Evolutionary conservation across 176 grass and related monocot species (phyloP).

Genomic region (Eragrostis nindensis): DNA sequence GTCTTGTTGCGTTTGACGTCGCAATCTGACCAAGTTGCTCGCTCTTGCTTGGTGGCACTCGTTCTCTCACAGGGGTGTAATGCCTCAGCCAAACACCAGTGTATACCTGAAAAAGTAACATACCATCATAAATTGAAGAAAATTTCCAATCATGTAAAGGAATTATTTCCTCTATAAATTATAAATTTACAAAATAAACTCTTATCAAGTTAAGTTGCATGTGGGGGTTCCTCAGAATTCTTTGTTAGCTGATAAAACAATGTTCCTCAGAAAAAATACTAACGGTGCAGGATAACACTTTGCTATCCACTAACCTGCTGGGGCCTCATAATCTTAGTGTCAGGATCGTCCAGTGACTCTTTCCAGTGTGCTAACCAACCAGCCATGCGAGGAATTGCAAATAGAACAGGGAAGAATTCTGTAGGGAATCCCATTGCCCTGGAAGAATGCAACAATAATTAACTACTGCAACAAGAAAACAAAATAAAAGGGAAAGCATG

Average conservation of each 20-base stretch:
- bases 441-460: constrained; percentile 38
- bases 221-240: background rate
- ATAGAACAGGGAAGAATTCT: constrained; percentile 93
- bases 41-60: constrained; percentile 49
- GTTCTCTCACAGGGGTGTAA: constrained; percentile 65
- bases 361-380: constrained; percentile 95
- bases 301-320: constrained; percentile 68
- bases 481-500: background rate
- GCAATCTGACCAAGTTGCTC: constrained; percentile 77
- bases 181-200: background rate
- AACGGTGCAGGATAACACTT: background rate
- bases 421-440: constrained; percentile 98
- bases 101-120: constrained; percentile 58
- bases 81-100: constrained; percentile 82
- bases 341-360: constrained; percentile 93
- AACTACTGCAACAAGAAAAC: background rate
- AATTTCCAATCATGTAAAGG: background rate
- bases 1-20: constrained; percentile 83
- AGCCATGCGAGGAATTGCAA: constrained; percentile 97
- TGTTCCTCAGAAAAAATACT: background rate
- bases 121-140: background rate
- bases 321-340: constrained; percentile 98
- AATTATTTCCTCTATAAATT: background rate
- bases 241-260: background rate
- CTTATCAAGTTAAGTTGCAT: background rate